A percentile compares a stretch with the other conserved stretches of the same genome.
Conservation (phyloP, 1,284 basidiomycete species). For the Gymnopus androsaceus region DNA sequence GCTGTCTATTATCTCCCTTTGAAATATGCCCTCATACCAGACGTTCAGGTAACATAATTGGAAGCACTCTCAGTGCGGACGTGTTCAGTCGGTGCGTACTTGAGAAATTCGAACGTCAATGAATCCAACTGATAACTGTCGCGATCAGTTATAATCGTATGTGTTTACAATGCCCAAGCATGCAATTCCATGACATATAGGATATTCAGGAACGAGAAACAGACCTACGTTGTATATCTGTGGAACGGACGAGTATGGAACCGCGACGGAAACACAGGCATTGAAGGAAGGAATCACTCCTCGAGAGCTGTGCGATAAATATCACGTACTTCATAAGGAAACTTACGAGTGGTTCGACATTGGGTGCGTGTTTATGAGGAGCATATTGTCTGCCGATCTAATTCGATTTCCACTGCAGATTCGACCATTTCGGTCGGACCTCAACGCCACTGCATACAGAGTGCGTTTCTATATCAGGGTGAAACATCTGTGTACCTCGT, state of each 20-base stretch:
- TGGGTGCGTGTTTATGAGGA: constrained; percentile 46
- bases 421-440: constrained; percentile 96
- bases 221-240: constrained; percentile 84
- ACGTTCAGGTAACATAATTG: constrained; percentile 91
- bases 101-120: not conserved
- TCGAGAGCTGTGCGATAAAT: constrained; percentile 90
- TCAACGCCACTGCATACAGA: constrained; percentile 90
- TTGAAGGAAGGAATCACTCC: constrained; percentile 92
- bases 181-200: not conserved
- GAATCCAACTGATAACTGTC: too few relatives aligned
- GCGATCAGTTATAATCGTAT: constrained; percentile 76
- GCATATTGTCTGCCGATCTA: constrained; percentile 1
- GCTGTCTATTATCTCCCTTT: constrained; percentile 24
- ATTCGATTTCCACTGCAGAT: constrained; percentile 52
- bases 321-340: constrained; percentile 85
- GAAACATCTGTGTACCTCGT: not conserved
- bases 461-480: constrained; percentile 43
- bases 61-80: constrained; percentile 93
- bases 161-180: constrained; percentile 30
- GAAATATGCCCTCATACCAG: constrained; percentile 1
- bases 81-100: constrained; percentile 86
- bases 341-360: constrained; percentile 97
- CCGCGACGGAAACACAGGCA: constrained; percentile 97
- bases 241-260: constrained; percentile 99
- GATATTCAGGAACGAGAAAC: constrained; percentile 66